phyloP scores from a whole-genome alignment of 2,329 filamentous ascomycete genomes.

The Ustulina deusta region DNA sequence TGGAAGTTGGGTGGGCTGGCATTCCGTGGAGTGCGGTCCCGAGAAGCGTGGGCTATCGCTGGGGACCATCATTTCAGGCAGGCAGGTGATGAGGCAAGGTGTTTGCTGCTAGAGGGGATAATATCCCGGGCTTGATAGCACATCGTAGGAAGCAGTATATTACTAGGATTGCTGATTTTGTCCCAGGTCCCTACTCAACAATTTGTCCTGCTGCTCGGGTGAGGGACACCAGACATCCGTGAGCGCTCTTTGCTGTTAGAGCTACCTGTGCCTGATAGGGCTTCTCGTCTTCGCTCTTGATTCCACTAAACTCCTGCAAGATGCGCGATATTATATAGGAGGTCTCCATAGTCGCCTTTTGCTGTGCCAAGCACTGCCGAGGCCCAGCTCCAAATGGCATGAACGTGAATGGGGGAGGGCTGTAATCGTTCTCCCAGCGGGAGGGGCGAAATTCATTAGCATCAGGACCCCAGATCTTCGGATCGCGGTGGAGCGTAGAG shows the following conservation, averaged over 20 bases:
- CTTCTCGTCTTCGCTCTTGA: constrained; percentile 41
- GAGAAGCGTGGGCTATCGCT: background rate
- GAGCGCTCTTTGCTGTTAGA: constrained; percentile 43
- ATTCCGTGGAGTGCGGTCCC: background rate
- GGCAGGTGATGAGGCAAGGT: constrained; percentile 14
- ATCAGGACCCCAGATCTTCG: too few species aligned
- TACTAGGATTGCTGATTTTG: constrained; percentile 17
- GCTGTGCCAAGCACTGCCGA: constrained; percentile 42
- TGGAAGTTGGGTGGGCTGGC: too few species aligned
- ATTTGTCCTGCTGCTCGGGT: constrained; percentile 33
- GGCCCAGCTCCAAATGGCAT: constrained; percentile 42
- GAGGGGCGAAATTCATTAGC: too few species aligned
- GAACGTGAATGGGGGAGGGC: constrained; percentile 41
- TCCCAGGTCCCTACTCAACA: constrained; percentile 22
- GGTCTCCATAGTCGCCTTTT: constrained; percentile 43
- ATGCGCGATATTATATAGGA: constrained; percentile 40
- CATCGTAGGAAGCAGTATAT: constrained; percentile 24
- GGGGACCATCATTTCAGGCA: constrained; percentile 17
- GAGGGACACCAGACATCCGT: constrained; percentile 42
- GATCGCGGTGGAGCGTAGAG: too few species aligned
- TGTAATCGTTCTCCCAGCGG: constrained; percentile 42
- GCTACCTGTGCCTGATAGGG: constrained; percentile 44
- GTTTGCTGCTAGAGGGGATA: constrained; percentile 14
- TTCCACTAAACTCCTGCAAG: constrained; percentile 40
- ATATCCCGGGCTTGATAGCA: constrained; percentile 14